Evolutionary conservation across 345 rosid genomes (phyloP).

Genomic region (Murraya koenigii): DNA sequence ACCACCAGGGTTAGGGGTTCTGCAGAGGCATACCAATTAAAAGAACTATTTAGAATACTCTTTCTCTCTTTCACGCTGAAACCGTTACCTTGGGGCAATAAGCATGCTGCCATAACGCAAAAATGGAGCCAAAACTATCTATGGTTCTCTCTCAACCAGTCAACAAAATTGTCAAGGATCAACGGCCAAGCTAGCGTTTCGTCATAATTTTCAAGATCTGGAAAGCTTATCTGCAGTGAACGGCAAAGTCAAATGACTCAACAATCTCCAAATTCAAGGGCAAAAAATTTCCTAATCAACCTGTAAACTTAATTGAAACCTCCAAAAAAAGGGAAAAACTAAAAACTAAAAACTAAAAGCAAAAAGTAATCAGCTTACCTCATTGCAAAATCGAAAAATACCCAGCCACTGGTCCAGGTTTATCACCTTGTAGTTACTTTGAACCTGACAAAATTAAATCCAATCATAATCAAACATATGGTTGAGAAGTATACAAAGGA

Average conservation of each 20-base stretch:
- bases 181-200: constrained; percentile 49
- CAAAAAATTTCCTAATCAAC: neutral
- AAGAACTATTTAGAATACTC: neutral
- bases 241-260: neutral
- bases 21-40: neutral
- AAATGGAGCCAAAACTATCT: constrained; percentile 20
- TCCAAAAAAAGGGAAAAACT: too few species aligned
- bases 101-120: neutral
- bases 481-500: neutral
- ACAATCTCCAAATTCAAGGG: too few species aligned
- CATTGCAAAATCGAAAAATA: constrained; percentile 51
- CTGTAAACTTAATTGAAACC: neutral
- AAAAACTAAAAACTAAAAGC: too few species aligned
- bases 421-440: constrained; percentile 51
- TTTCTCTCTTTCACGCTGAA: neutral
- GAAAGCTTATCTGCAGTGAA: constrained; percentile 39
- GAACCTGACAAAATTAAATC: constrained; percentile 35
- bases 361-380: constrained; percentile 32
- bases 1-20: neutral
- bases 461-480: neutral
- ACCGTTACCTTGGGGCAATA: neutral
- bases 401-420: constrained; percentile 53
- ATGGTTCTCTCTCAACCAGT: constrained; percentile 46
- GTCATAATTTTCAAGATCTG: constrained; percentile 47
- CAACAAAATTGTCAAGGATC: constrained; percentile 53